Evolutionary conservation across 169 alveolate species (phyloP).

Genomic region (Fabrea salina): DNA sequence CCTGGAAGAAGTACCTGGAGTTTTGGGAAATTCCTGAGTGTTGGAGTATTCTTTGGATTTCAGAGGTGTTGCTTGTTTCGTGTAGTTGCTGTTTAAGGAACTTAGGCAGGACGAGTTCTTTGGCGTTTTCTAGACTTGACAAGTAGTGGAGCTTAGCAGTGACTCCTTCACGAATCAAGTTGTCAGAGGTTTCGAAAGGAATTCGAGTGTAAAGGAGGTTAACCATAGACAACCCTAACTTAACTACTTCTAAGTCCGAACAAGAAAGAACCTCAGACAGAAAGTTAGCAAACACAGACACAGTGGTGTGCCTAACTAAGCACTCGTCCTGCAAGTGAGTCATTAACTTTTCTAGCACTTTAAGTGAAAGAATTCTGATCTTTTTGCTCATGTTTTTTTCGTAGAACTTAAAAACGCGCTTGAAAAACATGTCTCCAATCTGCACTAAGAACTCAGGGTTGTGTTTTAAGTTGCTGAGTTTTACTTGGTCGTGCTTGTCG

Average conservation of each 20-base stretch:
- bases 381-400: neutral
- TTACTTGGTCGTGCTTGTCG: neutral
- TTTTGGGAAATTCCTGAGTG: no score
- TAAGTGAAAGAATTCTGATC: neutral
- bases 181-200: neutral
- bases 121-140: neutral
- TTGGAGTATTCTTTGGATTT: no score
- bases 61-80: no score
- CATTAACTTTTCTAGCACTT: neutral
- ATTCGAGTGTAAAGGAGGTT: neutral
- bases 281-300: conserved; percentile 11
- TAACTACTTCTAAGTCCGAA: neutral
- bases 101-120: conserved; percentile 1
- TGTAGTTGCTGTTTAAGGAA: no score
- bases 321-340: neutral
- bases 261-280: neutral
- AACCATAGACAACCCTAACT: neutral
- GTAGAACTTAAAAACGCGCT: neutral
- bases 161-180: conserved; percentile 27
- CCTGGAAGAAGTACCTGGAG: no score
- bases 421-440: conserved; percentile 13
- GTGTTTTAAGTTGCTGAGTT: neutral
- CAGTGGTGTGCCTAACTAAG: neutral
- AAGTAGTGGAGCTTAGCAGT: neutral
- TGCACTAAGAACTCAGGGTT: neutral